Percentiles rank a stretch among this genome's conserved stretches.
phyloP scores from a whole-genome alignment of 2,329 filamentous ascomycete genomes.

The Scedosporium dehoogii region DNA sequence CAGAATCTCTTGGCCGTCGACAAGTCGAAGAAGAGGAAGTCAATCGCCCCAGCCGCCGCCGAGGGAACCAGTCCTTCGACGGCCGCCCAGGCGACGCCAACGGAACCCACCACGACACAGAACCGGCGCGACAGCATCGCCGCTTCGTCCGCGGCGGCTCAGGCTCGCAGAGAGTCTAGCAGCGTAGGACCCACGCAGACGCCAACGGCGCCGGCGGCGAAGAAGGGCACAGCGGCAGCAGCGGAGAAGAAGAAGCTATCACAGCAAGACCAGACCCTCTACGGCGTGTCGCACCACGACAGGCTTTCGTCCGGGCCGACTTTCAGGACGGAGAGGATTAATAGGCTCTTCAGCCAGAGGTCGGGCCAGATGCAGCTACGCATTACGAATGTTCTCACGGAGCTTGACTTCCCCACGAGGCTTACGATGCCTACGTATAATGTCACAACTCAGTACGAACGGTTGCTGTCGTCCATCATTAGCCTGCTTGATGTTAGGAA shows the following conservation, averaged over 20 bases:
- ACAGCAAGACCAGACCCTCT: constrained; percentile 65
- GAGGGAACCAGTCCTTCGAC: constrained; percentile 41
- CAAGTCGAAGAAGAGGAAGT: constrained; percentile 81
- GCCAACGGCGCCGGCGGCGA: constrained; percentile 21
- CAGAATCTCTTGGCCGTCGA: constrained; percentile 75
- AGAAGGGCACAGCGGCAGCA: constrained; percentile 19
- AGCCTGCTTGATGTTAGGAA: constrained; percentile 64
- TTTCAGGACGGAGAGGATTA: constrained; percentile 77
- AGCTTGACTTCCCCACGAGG: constrained; percentile 60
- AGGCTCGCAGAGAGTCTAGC: constrained; percentile 34
- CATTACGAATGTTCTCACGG: constrained; percentile 61
- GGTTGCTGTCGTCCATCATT: constrained; percentile 57
- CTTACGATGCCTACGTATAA: constrained; percentile 66
- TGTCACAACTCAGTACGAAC: constrained; percentile 63
- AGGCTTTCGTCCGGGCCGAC: constrained; percentile 76
- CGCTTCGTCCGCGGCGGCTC: constrained; percentile 12
- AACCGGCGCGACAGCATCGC: constrained; percentile 45
- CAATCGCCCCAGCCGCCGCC: constrained; percentile 51
- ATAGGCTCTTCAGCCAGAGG: constrained; percentile 70
- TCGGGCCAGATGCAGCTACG: constrained; percentile 65
- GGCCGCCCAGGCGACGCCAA: constrained; percentile 25
- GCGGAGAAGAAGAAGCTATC: constrained; percentile 58
- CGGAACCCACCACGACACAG: constrained; percentile 21
- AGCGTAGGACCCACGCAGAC: constrained; percentile 22
- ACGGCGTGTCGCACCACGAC: constrained; percentile 79